Evolutionary conservation across 2,329 filamentous ascomycete species (phyloP), one percentile per base, ranked within the genome.

Genomic region (Colletotrichum scovillei): DNA sequence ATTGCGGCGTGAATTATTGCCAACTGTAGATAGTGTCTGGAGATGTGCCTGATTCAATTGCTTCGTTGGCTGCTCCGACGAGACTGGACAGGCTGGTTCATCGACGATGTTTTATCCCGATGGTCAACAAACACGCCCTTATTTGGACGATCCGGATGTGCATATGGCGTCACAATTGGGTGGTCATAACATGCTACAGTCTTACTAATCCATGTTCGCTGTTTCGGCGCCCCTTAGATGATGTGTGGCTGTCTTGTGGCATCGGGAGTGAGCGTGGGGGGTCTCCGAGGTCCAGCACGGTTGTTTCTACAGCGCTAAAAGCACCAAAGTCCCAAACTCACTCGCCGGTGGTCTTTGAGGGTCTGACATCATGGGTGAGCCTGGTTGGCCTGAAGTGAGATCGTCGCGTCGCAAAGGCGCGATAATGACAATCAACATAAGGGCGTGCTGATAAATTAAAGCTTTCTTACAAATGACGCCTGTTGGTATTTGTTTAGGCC

Each of bases 161-260:
- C 63, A 42, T 22, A 72, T 72, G 69, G 57, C 69, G 69, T 72
- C 69, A 63, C 63, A 11, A 52, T 65, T 22, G 5, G 12, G 16
- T 24, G 35, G 16, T 16, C 28, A 5, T 2, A 6, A n/a, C 38
- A n/a, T 24, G 7, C 8, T 16, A 19, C 16, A 1, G 12, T 49
- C 52, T 58, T 26, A 64, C 46, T 69, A 64, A 69, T 64, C 49
- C 42, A 11, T 19, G 1, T 24, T 8, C 28, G 46, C 46, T 11
- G 60, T 53, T 35, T 26, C 14, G 12, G n/a, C 26, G 5, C 24
- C 52, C 22, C 5, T 28, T 11, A 26, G 14, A 19, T 7, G 35
- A 5, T 8, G 38, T 19, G 16, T 42, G 38, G 52, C 24, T 26
- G n/a, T 26, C 24, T 26, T 2, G 19, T 24, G 26, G 24, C 52